phyloP scores from a whole-genome alignment of 768 basidiomycete species.

The Panellus pusillus region DNA sequence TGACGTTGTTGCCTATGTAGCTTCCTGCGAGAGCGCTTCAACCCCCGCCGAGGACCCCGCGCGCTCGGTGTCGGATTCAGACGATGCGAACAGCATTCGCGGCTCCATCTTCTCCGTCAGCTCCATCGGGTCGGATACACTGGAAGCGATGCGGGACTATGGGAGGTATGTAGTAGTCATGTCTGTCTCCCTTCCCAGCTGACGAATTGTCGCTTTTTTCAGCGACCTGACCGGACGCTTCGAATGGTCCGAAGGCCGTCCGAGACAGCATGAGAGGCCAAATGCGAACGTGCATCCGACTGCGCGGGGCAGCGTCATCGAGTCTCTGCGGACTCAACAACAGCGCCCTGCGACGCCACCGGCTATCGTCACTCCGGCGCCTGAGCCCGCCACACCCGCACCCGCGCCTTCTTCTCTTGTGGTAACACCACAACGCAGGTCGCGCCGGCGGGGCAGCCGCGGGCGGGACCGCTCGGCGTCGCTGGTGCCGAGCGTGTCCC shows the following conservation, averaged over 20 bases:
- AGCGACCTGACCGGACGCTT: slow-evolving; percentile 9
- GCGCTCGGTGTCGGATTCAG: slow-evolving; percentile 8
- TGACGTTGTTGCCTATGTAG: slow-evolving; percentile 13
- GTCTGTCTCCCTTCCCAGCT: not conserved
- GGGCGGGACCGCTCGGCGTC: slow-evolving; percentile 11
- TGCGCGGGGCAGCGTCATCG: not conserved
- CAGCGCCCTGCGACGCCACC: slow-evolving; percentile 1
- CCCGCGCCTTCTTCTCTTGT: no score
- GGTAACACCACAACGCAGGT: not conserved
- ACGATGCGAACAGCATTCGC: slow-evolving; percentile 12
- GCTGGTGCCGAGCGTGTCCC: slow-evolving; percentile 12
- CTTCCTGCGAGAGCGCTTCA: slow-evolving; percentile 26
- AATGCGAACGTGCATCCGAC: not conserved
- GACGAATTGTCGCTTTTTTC: not conserved
- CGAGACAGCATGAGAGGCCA: not conserved
- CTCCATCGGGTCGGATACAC: slow-evolving; percentile 20
- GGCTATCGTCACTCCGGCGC: no score
- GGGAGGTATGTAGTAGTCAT: slow-evolving; percentile 7
- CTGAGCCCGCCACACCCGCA: no score
- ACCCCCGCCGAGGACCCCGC: slow-evolving; percentile 20
- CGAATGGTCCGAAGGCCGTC: not conserved
- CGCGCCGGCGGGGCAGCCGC: slow-evolving; percentile 17
- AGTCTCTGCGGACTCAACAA: not conserved
- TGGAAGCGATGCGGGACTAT: slow-evolving; percentile 24
- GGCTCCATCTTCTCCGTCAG: slow-evolving; percentile 15